phyloP scores from a whole-genome alignment of 2,329 filamentous ascomycete species.

The Alternaria panax region DNA sequence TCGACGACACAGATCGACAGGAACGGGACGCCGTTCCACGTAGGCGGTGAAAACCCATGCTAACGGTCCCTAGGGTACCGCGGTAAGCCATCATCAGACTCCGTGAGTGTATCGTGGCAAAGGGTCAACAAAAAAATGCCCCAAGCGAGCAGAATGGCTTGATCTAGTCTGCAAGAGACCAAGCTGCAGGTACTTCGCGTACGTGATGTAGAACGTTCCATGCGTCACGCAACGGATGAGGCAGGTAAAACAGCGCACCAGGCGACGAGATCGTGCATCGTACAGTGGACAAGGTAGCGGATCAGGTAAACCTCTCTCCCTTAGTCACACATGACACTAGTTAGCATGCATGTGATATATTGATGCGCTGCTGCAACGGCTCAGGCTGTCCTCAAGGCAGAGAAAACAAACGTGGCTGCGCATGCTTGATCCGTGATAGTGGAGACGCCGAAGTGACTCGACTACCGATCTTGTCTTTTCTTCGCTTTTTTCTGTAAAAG shows the following conservation, averaged over 20 bases:
- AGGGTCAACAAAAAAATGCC: not conserved
- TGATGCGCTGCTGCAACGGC: conserved; percentile 3
- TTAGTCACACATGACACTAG: not conserved
- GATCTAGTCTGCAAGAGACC: not conserved
- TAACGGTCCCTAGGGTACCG: not conserved
- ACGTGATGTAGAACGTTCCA: not conserved
- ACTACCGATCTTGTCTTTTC: conserved; percentile 1
- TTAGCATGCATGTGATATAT: conserved; percentile 1
- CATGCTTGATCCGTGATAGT: conserved; percentile 4
- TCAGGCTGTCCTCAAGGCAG: conserved; percentile 18
- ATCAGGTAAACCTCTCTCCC: not conserved
- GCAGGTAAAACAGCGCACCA: conserved; percentile 5
- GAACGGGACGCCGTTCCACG: conserved; percentile 3
- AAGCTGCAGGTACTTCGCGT: conserved; percentile 1
- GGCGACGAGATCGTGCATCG: conserved; percentile 5
- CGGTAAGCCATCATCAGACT: not conserved
- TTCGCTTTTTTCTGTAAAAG: not conserved
- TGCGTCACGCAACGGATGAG: conserved; percentile 5
- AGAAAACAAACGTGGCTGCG: not conserved
- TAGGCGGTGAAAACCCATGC: not conserved
- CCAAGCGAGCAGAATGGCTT: not conserved
- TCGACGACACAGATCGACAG: conserved; percentile 4
- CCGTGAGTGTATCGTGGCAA: not conserved
- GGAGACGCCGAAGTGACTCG: not conserved
- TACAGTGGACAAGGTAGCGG: conserved; percentile 1